phyloP scores from a whole-genome alignment of 176 grass and related monocot species.

The Aegilops longissima region DNA sequence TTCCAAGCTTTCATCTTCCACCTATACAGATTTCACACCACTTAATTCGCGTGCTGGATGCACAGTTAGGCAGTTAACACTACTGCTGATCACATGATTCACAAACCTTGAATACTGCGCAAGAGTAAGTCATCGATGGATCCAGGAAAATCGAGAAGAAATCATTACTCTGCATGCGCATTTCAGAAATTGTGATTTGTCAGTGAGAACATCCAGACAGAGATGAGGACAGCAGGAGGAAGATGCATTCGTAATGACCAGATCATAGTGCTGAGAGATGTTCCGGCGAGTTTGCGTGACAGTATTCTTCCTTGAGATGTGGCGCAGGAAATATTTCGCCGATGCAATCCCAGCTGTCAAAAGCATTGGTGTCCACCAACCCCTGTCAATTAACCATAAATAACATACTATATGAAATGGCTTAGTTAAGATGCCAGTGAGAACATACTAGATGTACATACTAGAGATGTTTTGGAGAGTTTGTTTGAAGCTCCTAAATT shows the following conservation, averaged over 20 bases:
- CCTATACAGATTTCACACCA: slow-evolving; percentile 29
- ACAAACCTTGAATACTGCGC: slow-evolving; percentile 72
- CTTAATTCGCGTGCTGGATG: neutral
- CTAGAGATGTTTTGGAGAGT: no score
- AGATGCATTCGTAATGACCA: neutral
- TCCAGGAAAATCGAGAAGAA: slow-evolving; percentile 91
- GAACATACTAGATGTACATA: no score
- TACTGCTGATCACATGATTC: neutral
- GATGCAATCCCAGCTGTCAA: slow-evolving; percentile 38
- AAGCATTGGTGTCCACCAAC: slow-evolving; percentile 89
- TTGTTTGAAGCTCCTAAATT: no score
- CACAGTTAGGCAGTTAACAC: neutral
- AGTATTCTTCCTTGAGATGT: slow-evolving; percentile 69
- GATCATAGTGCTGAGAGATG: slow-evolving; percentile 77
- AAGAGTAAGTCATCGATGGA: slow-evolving; percentile 92
- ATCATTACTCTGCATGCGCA: slow-evolving; percentile 65
- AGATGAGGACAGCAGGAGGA: neutral
- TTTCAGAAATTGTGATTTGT: neutral
- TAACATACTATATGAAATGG: no score
- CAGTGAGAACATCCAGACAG: neutral
- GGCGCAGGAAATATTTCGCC: slow-evolving; percentile 49
- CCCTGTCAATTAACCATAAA: neutral
- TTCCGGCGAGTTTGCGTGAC: slow-evolving; percentile 80
- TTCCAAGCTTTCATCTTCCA: slow-evolving; percentile 74
- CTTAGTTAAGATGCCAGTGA: no score